A percentile compares a stretch with the other conserved stretches of the same genome.
These are phyloP conservation scores for Coccinonectria pachysandricola DNA, from an alignment of 2,329 filamentous ascomycete species.

Conservation along the genomic window DNA sequence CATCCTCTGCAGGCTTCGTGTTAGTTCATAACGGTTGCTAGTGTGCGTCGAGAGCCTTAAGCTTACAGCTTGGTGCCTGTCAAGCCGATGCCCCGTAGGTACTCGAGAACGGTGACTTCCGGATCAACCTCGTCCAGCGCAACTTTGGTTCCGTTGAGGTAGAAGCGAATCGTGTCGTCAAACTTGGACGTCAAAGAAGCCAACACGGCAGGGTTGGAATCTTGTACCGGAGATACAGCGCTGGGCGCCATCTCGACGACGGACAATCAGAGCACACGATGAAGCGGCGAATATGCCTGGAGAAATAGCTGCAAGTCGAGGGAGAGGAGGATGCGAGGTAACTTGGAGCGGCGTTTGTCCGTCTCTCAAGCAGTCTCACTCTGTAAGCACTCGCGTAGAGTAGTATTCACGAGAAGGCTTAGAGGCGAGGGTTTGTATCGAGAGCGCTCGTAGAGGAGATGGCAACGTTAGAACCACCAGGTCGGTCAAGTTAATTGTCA, in stretches of 20 bases:
- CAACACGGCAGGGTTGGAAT: constrained; percentile 23
- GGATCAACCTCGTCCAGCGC: constrained; percentile 80
- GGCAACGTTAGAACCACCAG: no score
- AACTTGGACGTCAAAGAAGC: constrained; percentile 58
- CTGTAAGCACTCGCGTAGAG: no score
- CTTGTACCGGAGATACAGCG: constrained; percentile 40
- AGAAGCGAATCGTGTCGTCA: constrained; percentile 84
- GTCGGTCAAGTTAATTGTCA: no score
- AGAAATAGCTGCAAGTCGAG: no score
- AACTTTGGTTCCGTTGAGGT: constrained; percentile 87
- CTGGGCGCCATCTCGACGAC: constrained; percentile 47
- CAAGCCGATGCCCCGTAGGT: constrained; percentile 81
- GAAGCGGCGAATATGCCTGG: no score
- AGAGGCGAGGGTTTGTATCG: no score
- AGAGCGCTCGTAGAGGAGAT: no score
- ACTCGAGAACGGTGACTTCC: constrained; percentile 85
- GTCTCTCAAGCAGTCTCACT: no score
- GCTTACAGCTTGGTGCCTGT: constrained; percentile 82
- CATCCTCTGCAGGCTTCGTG: constrained; percentile 50
- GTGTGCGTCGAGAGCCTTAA: not conserved
- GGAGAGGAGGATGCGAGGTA: no score
- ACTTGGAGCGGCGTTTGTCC: no score
- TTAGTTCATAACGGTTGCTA: constrained; percentile 2
- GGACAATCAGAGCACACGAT: no score
- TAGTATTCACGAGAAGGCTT: no score